These are phyloP conservation scores for Hypericum androsaemum DNA, from an alignment of 345 rosid species.

Conservation along the genomic window DNA sequence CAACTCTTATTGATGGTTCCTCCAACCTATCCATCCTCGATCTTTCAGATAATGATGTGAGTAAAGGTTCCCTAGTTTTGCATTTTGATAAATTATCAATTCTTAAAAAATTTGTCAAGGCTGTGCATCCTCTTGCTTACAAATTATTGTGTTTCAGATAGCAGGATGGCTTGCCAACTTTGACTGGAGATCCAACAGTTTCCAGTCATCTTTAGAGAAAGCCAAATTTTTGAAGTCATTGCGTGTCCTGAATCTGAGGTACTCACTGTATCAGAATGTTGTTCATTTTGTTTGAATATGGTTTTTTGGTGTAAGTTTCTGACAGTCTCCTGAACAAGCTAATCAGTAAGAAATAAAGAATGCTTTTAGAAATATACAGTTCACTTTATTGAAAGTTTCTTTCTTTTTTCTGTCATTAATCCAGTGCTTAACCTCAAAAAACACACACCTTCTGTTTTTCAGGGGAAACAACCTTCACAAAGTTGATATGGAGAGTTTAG, in stretches of 20 bases:
- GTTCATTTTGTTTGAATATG: too few relatives aligned
- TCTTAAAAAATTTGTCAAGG: neutral
- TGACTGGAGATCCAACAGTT: conserved; percentile 28
- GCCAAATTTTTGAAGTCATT: conserved; percentile 51
- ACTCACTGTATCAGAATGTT: neutral
- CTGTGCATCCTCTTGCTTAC: neutral
- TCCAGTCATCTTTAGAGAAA: conserved; percentile 14
- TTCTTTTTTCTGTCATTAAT: neutral
- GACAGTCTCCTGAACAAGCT: too few relatives aligned
- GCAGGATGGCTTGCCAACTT: conserved; percentile 76
- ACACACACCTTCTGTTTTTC: conserved; percentile 16
- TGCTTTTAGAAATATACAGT: too few relatives aligned
- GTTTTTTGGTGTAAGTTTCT: too few relatives aligned
- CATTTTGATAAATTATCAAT: conserved; percentile 6
- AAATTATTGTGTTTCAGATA: conserved; percentile 29
- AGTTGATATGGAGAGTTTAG: conserved; percentile 54
- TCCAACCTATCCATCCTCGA: conserved; percentile 48
- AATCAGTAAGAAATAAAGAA: too few relatives aligned
- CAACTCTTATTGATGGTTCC: conserved; percentile 48
- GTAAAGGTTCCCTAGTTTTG: conserved; percentile 12
- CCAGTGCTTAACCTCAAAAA: conserved; percentile 8
- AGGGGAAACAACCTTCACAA: conserved; percentile 67
- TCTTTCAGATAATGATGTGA: conserved; percentile 75
- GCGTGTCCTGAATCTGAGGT: conserved; percentile 64
- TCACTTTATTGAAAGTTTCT: neutral